A percentile compares a stretch with the other conserved stretches of the same genome.
These are phyloP conservation scores for Botrytis elliptica DNA, from an alignment of 2,329 filamentous ascomycete genomes.

Conservation along the genomic window DNA sequence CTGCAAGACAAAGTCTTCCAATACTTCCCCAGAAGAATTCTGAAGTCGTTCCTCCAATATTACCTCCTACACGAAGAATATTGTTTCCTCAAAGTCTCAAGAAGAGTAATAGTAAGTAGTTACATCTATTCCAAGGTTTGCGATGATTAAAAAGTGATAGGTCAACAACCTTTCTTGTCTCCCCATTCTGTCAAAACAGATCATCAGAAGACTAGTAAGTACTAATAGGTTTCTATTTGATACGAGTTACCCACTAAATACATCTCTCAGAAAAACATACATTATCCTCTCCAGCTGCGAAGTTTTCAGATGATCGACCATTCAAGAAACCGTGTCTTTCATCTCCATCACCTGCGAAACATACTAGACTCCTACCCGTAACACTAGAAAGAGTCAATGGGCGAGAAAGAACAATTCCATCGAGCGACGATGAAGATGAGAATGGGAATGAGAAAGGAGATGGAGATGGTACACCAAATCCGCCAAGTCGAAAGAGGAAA, in stretches of 20 bases:
- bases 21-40: neutral
- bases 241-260: neutral
- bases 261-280: neutral
- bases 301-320: neutral
- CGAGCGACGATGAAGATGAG: neutral
- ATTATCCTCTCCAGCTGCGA: neutral
- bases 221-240: neutral
- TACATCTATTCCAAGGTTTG: too few relatives aligned
- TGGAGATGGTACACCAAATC: neutral
- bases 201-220: neutral
- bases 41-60: neutral
- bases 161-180: neutral
- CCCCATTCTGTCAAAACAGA: neutral
- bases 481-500: neutral
- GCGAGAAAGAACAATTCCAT: too few relatives aligned
- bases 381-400: too few relatives aligned
- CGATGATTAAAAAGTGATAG: neutral
- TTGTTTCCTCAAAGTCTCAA: neutral
- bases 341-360: neutral
- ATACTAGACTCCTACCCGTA: neutral
- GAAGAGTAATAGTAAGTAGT: neutral
- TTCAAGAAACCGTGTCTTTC: neutral
- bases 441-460: neutral
- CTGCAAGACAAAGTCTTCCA: neutral
- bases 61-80: neutral